These are phyloP conservation scores for Blepharisma japonicum DNA, from an alignment of 73 alveolate species.

Conservation along the genomic window DNA sequence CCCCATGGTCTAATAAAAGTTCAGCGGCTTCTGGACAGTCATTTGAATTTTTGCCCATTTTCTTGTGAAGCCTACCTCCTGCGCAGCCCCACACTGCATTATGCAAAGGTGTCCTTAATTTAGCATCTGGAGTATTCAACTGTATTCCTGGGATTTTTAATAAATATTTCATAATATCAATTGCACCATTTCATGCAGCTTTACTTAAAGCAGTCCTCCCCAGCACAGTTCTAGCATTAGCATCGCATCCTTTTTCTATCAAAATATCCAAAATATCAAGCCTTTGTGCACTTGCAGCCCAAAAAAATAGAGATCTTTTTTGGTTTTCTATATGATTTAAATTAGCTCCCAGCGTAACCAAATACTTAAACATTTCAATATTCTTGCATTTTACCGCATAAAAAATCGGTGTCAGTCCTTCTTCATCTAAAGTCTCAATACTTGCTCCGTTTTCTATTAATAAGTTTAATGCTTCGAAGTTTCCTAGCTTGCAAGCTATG, in stretches of 20 bases:
- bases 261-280: constrained; percentile 59
- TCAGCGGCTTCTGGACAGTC: constrained; percentile 85
- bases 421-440: constrained; percentile 68
- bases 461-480: constrained; percentile 55
- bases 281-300: constrained; percentile 67
- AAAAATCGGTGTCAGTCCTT: constrained; percentile 72
- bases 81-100: constrained; percentile 89
- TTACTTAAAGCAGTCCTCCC: constrained; percentile 87
- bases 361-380: constrained; percentile 53
- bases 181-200: constrained; percentile 85
- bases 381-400: constrained; percentile 64
- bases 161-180: constrained; percentile 61
- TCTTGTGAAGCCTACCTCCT: constrained; percentile 87
- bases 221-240: constrained; percentile 55
- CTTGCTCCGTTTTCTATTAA: constrained; percentile 59
- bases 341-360: constrained; percentile 65
- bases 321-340: constrained; percentile 64
- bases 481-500: constrained; percentile 57
- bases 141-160: constrained; percentile 46
- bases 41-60: constrained; percentile 60
- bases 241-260: constrained; percentile 65
- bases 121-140: constrained; percentile 60
- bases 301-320: constrained; percentile 72
- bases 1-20: constrained; percentile 71
- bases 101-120: constrained; percentile 81